Evolutionary conservation across 2,329 filamentous ascomycete genomes (phyloP).

Genomic region (Spiromastix sp.): DNA sequence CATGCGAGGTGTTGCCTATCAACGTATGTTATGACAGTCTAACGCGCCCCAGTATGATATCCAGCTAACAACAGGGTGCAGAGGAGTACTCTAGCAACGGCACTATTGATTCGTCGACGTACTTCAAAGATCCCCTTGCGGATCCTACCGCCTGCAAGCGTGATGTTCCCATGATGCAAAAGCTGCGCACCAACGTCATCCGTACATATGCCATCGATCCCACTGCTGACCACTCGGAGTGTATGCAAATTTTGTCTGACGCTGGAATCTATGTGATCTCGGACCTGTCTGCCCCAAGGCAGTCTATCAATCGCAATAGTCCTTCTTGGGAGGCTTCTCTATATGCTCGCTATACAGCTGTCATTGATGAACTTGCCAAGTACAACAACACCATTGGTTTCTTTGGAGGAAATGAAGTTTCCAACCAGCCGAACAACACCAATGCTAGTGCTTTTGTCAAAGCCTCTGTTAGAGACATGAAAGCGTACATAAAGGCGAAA

Average conservation of each 20-base stretch:
- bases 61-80: conserved; percentile 53
- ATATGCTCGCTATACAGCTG: conserved; percentile 69
- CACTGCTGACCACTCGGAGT: conserved; percentile 62
- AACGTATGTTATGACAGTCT: too few species aligned
- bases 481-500: conserved; percentile 79
- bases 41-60: too few species aligned
- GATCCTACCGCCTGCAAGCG: conserved; percentile 63
- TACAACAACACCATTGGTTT: conserved; percentile 93
- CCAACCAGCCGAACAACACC: conserved; percentile 82
- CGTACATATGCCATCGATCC: conserved; percentile 92
- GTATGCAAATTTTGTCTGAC: conserved; percentile 72
- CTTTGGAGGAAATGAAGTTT: conserved; percentile 97
- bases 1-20: conserved; percentile 92
- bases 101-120: conserved; percentile 39
- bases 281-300: conserved; percentile 70
- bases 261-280: conserved; percentile 93
- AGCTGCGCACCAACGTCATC: conserved; percentile 82
- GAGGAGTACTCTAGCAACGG: too few species aligned
- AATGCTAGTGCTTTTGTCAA: conserved; percentile 89
- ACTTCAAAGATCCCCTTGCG: conserved; percentile 75
- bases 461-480: conserved; percentile 91
- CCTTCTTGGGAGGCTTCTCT: conserved; percentile 71
- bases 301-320: conserved; percentile 75
- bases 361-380: conserved; percentile 69
- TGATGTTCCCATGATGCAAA: conserved; percentile 69